Base-by-base conservation (phyloP, 208 protist genomes). In the Trypanosoma rangeli region DNA sequence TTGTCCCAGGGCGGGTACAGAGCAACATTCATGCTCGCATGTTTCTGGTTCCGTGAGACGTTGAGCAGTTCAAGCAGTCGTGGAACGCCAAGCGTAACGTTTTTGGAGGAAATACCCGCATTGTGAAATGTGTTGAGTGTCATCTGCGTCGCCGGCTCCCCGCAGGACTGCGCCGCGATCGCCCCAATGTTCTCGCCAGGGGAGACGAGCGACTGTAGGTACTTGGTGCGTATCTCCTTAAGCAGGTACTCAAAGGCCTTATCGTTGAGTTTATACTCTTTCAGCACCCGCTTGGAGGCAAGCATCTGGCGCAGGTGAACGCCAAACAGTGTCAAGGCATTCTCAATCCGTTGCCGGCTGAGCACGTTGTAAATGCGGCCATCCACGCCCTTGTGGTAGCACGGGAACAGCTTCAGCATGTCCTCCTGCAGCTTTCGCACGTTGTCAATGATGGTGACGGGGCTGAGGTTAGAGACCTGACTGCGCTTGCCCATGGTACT, bases 51-150 rank as follows among this genome's bases (percentile, higher is more conserved):
- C 63, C 97, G 93, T 26, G 98, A 95, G 29, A 99, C 91, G 74
- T 99, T 99, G 64, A 99, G 98, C 54, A 99, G 80, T 86, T 99
- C 99, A 56, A 99, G 96, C 55, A 99, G 86, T 31, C 99, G 97
- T 26, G 99, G 99, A 33, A 99, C 98, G 80, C 99, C 99, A 29
- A 99, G 94, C 7, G 99, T 99, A 26, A 99, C 99, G 82, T 99
- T 99, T 84, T 99, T 99, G 54, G 94, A 91, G 8, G 97, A 98
- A 59, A 99, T 98, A 81, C 99, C 99, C 42, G 99, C 99, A 79
- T 97, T 99, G 88, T 99, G 99, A 90, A 99, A 99, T 35, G 99
- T 99, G 83, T 99, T 99, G 7, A 99, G 90, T 13, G 99, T 99
- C 99, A 99, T 99, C 84, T 99, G 99, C 57, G 99, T 99, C 3